A percentile compares a stretch with the other conserved stretches of the same genome.
These are phyloP conservation scores for Leccinum broughii DNA, from an alignment of 768 basidiomycete species.

Conservation along the genomic window DNA sequence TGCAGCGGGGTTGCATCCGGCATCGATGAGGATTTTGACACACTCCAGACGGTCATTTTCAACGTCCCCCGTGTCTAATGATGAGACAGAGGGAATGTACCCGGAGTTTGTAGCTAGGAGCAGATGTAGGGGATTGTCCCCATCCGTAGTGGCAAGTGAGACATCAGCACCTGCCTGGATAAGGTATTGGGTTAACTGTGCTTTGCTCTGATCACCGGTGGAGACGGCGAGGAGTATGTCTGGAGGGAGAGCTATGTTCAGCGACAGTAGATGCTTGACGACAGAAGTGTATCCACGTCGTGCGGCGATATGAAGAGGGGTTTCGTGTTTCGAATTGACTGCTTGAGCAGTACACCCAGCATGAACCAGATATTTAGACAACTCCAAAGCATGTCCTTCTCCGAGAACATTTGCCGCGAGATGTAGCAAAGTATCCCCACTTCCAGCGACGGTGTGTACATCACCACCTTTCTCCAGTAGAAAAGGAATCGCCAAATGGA, in stretches of 20 bases:
- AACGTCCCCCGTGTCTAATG: too few relatives aligned
- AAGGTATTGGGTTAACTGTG: not conserved
- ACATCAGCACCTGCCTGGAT: not conserved
- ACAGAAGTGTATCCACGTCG: not conserved
- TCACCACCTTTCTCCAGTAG: constrained; percentile 1
- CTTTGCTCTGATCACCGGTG: not conserved
- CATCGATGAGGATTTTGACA: constrained; percentile 3
- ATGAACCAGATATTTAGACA: not conserved
- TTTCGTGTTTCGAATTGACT: not conserved
- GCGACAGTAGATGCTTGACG: not conserved
- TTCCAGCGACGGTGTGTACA: not conserved
- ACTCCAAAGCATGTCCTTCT: not conserved
- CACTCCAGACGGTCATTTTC: not conserved
- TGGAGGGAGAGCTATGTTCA: not conserved
- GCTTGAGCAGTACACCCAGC: not conserved
- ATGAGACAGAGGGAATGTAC: too few relatives aligned
- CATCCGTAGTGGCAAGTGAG: too few relatives aligned
- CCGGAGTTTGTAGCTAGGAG: not conserved
- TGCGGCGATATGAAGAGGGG: constrained; percentile 3
- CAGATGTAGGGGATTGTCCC: not conserved
- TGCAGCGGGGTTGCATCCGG: not conserved
- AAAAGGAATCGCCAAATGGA: not conserved
- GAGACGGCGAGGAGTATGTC: not conserved
- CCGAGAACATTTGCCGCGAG: not conserved
- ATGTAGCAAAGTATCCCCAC: constrained; percentile 2